Percentiles rank a stretch among this genome's conserved stretches.
These are phyloP conservation scores for Solanum stenotomum DNA, from an alignment of 257 asterid species.

Conservation along the genomic window DNA sequence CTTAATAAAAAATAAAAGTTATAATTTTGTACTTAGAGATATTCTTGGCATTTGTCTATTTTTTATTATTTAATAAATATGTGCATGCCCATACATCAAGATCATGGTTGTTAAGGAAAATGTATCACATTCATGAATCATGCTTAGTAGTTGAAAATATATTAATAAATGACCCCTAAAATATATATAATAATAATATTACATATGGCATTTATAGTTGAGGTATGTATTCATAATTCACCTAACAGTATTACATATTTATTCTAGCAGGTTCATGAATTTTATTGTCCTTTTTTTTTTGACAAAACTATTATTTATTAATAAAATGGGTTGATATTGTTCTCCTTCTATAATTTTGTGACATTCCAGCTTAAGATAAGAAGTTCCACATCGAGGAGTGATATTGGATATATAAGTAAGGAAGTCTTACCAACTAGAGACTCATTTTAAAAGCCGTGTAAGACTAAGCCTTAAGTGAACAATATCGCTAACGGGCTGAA, in stretches of 20 bases:
- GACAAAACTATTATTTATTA: too few relatives aligned
- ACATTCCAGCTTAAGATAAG: too few relatives aligned
- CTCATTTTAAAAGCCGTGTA: too few relatives aligned
- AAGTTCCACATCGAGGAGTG: too few relatives aligned
- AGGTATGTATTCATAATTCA: neutral
- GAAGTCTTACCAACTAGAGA: neutral
- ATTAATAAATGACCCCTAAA: neutral
- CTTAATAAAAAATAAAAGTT: neutral
- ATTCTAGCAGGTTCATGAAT: neutral
- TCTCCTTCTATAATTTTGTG: neutral
- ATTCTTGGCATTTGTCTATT: neutral
- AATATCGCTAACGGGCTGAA: neutral
- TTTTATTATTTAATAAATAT: neutral
- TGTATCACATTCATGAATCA: neutral
- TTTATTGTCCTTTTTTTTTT: neutral
- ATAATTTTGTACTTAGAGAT: neutral
- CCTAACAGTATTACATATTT: neutral
- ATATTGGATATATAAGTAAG: too few relatives aligned
- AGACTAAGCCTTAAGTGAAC: accelerated
- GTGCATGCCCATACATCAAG: neutral
- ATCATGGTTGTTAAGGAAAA: neutral
- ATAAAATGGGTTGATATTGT: neutral
- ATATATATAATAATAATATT: neutral
- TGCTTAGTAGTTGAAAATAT: neutral
- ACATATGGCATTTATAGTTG: neutral